A percentile compares a stretch with the other conserved stretches of the same genome.
Conservation (phyloP, 163 green algal genomes). For the Chloromonas sp. region DNA sequence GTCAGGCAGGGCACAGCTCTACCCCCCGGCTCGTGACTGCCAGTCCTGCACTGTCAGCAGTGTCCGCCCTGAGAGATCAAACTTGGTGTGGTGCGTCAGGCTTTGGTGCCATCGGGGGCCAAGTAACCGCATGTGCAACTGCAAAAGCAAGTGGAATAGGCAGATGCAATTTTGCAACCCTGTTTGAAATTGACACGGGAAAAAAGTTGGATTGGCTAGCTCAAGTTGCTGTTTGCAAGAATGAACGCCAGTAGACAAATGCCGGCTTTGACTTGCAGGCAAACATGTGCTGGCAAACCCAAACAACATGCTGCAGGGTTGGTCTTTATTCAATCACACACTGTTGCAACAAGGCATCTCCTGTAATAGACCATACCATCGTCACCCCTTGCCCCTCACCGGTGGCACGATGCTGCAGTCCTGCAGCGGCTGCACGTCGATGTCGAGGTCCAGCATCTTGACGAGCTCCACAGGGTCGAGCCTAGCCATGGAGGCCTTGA, state of each 20-base stretch:
- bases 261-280: too few relatives aligned
- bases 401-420: neutral
- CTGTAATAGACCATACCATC: neutral
- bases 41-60: conserved; percentile 43
- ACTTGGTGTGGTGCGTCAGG: conserved; percentile 10
- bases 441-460: conserved; percentile 19
- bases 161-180: neutral
- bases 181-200: neutral
- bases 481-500: conserved; percentile 17
- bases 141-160: neutral
- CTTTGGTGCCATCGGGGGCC: conserved; percentile 25
- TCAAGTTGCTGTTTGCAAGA: too few relatives aligned
- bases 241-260: too few relatives aligned
- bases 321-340: neutral
- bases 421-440: conserved; percentile 28
- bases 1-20: too few relatives aligned
- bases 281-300: neutral
- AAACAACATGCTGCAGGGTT: neutral
- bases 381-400: neutral
- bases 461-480: conserved; percentile 34
- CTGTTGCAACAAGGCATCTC: neutral
- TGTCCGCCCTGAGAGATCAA: conserved; percentile 30
- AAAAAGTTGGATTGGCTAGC: too few relatives aligned
- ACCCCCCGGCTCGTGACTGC: conserved; percentile 8
- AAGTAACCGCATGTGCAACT: conserved; percentile 33